These are phyloP conservation scores for Candida patagonica DNA, from an alignment of 805 yeast species.

Conservation along the genomic window DNA sequence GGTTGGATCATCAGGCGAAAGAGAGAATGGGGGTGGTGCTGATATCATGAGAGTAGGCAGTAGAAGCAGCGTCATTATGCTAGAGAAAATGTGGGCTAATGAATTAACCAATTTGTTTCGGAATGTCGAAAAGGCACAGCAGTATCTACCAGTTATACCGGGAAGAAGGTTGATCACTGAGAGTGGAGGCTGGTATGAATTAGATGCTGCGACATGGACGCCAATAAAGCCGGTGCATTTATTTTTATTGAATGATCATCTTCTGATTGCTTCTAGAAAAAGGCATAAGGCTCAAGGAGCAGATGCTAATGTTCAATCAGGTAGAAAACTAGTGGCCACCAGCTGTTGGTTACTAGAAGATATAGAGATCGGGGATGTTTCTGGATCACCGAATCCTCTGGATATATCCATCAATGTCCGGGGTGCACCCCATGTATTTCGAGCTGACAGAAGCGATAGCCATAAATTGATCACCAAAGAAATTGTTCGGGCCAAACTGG, in stretches of 20 bases:
- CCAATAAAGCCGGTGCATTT: slow-evolving; percentile 67
- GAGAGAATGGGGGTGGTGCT: neutral
- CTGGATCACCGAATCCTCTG: slow-evolving; percentile 20
- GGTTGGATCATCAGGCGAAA: slow-evolving; percentile 9
- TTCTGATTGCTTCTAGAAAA: slow-evolving; percentile 63
- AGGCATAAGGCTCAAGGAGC: slow-evolving; percentile 26
- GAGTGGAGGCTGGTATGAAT: slow-evolving; percentile 77
- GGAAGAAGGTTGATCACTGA: slow-evolving; percentile 76
- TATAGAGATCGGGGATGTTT: slow-evolving; percentile 38
- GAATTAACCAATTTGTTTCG: slow-evolving; percentile 62
- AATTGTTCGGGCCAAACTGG: slow-evolving; percentile 12
- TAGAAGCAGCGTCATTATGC: slow-evolving; percentile 57
- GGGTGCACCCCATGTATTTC: slow-evolving; percentile 37
- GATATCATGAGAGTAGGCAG: neutral
- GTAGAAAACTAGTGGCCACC: slow-evolving; percentile 50
- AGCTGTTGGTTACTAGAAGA: slow-evolving; percentile 73
- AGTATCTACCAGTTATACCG: slow-evolving; percentile 60
- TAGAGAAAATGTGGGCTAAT: slow-evolving; percentile 75
- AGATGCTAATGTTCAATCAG: slow-evolving; percentile 18
- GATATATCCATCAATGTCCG: slow-evolving; percentile 42
- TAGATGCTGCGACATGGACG: slow-evolving; percentile 78
- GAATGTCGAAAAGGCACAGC: slow-evolving; percentile 88
- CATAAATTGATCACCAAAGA: slow-evolving; percentile 13
- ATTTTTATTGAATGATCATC: slow-evolving; percentile 66
- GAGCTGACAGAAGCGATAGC: slow-evolving; percentile 16